Percentiles rank a stretch among this genome's conserved stretches.
Conservation (phyloP, 2,329 filamentous ascomycete genomes). For the Penicillium paneum region DNA sequence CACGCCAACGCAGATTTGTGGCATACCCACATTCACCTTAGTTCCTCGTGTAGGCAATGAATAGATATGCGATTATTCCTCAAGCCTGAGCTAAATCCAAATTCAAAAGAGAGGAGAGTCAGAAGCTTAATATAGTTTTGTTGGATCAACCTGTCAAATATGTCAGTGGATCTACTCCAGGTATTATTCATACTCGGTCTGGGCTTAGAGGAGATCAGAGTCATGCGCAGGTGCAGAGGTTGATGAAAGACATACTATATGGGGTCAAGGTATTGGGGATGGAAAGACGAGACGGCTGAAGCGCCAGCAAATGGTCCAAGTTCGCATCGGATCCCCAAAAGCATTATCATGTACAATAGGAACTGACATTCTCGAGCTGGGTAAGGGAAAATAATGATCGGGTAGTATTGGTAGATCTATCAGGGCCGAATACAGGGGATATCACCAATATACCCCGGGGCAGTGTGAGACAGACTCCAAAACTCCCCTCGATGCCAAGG, state of each 20-base stretch:
- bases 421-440: neutral
- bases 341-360: neutral
- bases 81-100: neutral
- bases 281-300: neutral
- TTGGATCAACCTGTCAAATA: neutral
- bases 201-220: neutral
- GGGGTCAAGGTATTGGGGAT: neutral
- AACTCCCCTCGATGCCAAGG: neutral
- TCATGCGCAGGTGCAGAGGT: neutral
- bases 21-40: neutral
- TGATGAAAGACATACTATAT: too few species aligned
- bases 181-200: neutral
- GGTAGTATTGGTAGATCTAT: neutral
- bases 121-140: neutral
- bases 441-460: neutral
- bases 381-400: neutral
- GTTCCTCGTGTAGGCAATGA: neutral
- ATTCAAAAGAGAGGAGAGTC: too few species aligned
- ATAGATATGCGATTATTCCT: neutral
- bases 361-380: neutral
- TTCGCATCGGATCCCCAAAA: too few species aligned
- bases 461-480: neutral
- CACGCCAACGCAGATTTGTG: neutral
- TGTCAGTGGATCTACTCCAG: neutral
- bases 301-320: neutral